These are phyloP conservation scores for Dactylella cylindrospora DNA, from an alignment of 2,329 filamentous ascomycete species.

Conservation along the genomic window DNA sequence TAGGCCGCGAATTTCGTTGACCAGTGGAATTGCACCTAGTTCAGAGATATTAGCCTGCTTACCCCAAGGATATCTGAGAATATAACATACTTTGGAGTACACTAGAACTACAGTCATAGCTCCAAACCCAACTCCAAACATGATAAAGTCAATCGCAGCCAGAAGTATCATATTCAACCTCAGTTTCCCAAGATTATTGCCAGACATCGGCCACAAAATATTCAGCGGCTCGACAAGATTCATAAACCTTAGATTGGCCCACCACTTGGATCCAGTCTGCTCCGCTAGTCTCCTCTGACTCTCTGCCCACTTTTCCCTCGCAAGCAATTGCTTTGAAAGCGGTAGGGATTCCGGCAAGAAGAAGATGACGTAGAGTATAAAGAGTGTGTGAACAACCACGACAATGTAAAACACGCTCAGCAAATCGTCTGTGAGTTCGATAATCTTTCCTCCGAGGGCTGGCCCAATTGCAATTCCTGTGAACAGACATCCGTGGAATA, in stretches of 20 bases:
- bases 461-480: constrained; percentile 85
- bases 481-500: constrained; percentile 87
- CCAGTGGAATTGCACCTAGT: constrained; percentile 28
- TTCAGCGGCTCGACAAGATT: constrained; percentile 77
- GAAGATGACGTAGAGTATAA: constrained; percentile 70
- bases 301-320: constrained; percentile 66
- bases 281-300: constrained; percentile 54
- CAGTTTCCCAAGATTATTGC: constrained; percentile 62
- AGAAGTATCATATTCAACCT: constrained; percentile 81
- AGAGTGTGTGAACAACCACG: constrained; percentile 68
- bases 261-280: constrained; percentile 51
- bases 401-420: constrained; percentile 83
- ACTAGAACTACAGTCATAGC: constrained; percentile 77
- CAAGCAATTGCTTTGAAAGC: constrained; percentile 67
- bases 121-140: constrained; percentile 80
- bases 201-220: constrained; percentile 72
- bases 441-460: constrained; percentile 74
- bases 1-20: constrained; percentile 65
- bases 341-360: constrained; percentile 83
- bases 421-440: constrained; percentile 72
- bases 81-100: constrained; percentile 65
- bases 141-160: constrained; percentile 75
- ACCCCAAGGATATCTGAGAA: background rate
- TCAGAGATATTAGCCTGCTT: background rate
- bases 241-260: constrained; percentile 45